These are phyloP conservation scores for Tagetes erecta DNA, from an alignment of 129 eudicot genomes.

Conservation along the genomic window DNA sequence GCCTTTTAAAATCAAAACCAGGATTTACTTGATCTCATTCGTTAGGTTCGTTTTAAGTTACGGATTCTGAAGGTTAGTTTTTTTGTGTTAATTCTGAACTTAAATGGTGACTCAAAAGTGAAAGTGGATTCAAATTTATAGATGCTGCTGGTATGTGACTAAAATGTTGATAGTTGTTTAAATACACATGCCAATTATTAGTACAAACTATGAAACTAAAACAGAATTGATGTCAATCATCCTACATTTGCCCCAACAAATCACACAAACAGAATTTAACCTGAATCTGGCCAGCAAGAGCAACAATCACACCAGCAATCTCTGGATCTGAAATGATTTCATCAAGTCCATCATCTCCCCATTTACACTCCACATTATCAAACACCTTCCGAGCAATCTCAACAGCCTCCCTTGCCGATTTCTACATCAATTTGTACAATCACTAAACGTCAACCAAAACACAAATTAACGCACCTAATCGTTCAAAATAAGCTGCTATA, in stretches of 20 bases:
- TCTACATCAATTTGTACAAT: constrained; percentile 12
- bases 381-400: constrained; percentile 64
- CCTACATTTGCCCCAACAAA: neutral
- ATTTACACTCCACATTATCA: constrained; percentile 70
- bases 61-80: no score
- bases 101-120: neutral
- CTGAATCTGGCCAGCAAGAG: constrained; percentile 87
- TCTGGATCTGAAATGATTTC: constrained; percentile 61
- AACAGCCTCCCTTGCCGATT: constrained; percentile 63
- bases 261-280: constrained; percentile 27
- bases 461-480: neutral
- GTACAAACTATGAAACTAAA: neutral
- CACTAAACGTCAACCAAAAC: no score
- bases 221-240: neutral
- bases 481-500: neutral
- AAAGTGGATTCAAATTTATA: neutral
- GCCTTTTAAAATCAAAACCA: neutral
- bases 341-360: constrained; percentile 81
- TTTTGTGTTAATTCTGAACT: no score
- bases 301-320: constrained; percentile 66
- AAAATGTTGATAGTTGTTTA: neutral
- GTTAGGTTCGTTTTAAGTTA: no score
- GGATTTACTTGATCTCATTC: no score
- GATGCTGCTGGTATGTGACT: neutral
- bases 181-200: neutral